Evolutionary conservation across 1,284 basidiomycete species (phyloP).

Genomic region (Pseudozyma sp.): DNA sequence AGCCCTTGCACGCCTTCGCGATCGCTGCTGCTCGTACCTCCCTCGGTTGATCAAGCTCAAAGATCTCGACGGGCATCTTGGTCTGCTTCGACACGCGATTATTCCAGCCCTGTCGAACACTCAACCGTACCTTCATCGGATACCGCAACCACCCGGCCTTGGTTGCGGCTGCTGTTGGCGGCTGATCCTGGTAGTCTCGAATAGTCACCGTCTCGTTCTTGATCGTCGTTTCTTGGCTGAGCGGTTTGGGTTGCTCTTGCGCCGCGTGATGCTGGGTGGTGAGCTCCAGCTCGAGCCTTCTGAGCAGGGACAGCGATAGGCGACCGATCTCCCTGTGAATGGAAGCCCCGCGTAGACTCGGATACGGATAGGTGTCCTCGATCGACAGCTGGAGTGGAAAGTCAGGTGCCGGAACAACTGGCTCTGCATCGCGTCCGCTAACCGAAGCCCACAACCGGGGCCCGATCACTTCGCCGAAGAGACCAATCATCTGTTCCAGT

Average conservation of each 20-base stretch:
- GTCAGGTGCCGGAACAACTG: constrained; percentile 65
- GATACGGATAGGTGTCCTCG: constrained; percentile 66
- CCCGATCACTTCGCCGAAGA: constrained; percentile 61
- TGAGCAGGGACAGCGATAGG: constrained; percentile 46
- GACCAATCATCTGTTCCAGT: constrained; percentile 21
- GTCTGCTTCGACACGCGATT: constrained; percentile 52
- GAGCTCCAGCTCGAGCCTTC: constrained; percentile 62
- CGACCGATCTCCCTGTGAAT: constrained; percentile 40
- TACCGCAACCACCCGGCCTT: constrained; percentile 50
- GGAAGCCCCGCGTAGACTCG: constrained; percentile 35
- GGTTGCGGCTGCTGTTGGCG: background rate
- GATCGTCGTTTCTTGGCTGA: constrained; percentile 30
- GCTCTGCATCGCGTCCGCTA: constrained; percentile 62
- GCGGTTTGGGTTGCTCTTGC: constrained; percentile 7
- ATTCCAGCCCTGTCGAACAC: constrained; percentile 49
- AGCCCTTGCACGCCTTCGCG: constrained; percentile 30
- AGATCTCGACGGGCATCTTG: constrained; percentile 60
- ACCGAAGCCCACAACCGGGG: constrained; percentile 63
- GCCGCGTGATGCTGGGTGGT: constrained; percentile 6
- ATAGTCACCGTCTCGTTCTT: constrained; percentile 26
- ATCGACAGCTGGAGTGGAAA: constrained; percentile 68
- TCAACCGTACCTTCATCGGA: constrained; percentile 53
- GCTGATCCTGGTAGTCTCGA: constrained; percentile 31
- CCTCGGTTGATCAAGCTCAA: constrained; percentile 32
- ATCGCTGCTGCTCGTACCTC: constrained; percentile 28